Conservation (phyloP, 2,329 filamentous ascomycete genomes). For the Paraphoma chrysanthemicola region DNA sequence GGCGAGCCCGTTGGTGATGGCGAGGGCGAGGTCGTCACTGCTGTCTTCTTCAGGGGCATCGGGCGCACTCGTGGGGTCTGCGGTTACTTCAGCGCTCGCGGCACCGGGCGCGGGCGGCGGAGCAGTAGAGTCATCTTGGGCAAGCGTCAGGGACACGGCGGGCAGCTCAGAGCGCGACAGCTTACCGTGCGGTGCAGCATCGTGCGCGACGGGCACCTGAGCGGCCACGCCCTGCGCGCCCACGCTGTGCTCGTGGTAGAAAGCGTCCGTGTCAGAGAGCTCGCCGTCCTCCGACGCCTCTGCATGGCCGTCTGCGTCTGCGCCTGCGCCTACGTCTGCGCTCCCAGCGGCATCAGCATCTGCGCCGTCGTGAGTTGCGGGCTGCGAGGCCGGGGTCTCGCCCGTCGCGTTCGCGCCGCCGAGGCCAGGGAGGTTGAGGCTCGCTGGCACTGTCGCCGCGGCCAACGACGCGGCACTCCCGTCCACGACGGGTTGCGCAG, state of each 20-base stretch:
- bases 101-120: too few relatives aligned
- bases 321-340: constrained; percentile 19
- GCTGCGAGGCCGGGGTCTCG: constrained; percentile 27
- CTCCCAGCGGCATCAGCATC: constrained; percentile 1
- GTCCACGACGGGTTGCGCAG: constrained; percentile 25
- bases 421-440: constrained; percentile 45
- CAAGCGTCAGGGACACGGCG: constrained; percentile 26
- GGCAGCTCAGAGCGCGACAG: constrained; percentile 29
- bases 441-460: constrained; percentile 31
- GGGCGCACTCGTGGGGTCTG: constrained; percentile 14
- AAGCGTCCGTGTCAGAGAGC: constrained; percentile 38
- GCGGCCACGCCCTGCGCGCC: constrained; percentile 24
- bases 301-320: constrained; percentile 11
- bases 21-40: constrained; percentile 11
- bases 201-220: constrained; percentile 26
- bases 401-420: constrained; percentile 41
- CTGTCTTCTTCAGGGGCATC: constrained; percentile 20
- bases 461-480: constrained; percentile 19
- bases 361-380: constrained; percentile 21
- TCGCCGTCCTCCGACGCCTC: constrained; percentile 43
- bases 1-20: constrained; percentile 11
- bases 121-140: constrained; percentile 19
- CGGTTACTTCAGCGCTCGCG: background rate
- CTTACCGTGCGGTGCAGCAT: constrained; percentile 37
- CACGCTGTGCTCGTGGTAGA: constrained; percentile 35